Evolutionary conservation across 371 early-diverging fungal species (phyloP).

Genomic region (Rhizopus stolonifer): DNA sequence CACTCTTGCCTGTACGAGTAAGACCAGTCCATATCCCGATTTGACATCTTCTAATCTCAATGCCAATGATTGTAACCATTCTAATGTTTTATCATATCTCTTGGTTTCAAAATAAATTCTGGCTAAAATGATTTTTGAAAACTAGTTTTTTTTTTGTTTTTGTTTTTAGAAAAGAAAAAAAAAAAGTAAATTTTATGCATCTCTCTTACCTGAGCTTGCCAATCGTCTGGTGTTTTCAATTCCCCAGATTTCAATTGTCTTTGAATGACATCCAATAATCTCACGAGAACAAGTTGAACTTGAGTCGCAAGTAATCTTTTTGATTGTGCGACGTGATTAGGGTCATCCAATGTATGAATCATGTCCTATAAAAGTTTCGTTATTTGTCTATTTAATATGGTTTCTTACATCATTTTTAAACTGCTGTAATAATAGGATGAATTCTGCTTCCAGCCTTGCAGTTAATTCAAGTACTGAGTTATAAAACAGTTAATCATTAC

Average conservation of each 20-base stretch:
- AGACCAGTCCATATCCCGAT: slow-evolving; percentile 57
- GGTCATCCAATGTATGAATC: slow-evolving; percentile 28
- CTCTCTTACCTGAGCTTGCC: slow-evolving; percentile 35
- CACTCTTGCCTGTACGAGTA: slow-evolving; percentile 49
- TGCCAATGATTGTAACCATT: slow-evolving; percentile 31
- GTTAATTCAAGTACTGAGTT: slow-evolving; percentile 26
- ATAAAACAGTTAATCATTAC: no score
- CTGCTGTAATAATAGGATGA: slow-evolving; percentile 7
- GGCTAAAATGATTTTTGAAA: slow-evolving; percentile 42
- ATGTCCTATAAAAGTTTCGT: not conserved
- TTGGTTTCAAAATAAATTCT: slow-evolving; percentile 39
- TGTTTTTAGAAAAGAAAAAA: no score
- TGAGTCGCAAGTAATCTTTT: slow-evolving; percentile 12
- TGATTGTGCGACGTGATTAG: slow-evolving; percentile 21
- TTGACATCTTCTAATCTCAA: slow-evolving; percentile 35
- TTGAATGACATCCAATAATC: slow-evolving; percentile 22
- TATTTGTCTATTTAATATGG: slow-evolving; percentile 1
- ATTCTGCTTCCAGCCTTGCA: slow-evolving; percentile 25
- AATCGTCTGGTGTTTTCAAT: slow-evolving; percentile 27
- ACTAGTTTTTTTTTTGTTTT: slow-evolving; percentile 7
- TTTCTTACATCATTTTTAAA: not conserved
- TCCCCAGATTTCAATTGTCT: slow-evolving; percentile 23
- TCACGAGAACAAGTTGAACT: slow-evolving; percentile 16
- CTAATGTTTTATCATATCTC: slow-evolving; percentile 32
- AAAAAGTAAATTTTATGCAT: not conserved